phyloP scores from a whole-genome alignment of 768 basidiomycete genomes.

The Heimioporus sp. region DNA sequence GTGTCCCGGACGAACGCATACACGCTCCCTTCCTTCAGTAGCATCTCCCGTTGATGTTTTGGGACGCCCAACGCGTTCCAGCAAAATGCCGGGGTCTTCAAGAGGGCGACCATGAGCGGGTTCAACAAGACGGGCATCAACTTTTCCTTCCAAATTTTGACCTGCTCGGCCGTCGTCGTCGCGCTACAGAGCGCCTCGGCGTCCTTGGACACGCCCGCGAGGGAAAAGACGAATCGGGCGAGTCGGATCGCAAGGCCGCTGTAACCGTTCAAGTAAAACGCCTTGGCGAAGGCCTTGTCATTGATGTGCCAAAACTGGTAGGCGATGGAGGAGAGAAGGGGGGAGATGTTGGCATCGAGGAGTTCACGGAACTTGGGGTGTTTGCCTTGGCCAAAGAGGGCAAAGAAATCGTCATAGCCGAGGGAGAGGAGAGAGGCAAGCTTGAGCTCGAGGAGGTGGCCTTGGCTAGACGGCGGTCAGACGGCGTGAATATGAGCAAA shows the following conservation, averaged over 20 bases:
- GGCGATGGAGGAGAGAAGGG: conserved; percentile 65
- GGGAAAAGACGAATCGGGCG: conserved; percentile 51
- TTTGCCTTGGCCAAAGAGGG: conserved; percentile 64
- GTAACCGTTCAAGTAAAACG: conserved; percentile 71
- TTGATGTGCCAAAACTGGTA: conserved; percentile 79
- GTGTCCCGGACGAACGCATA: conserved; percentile 54
- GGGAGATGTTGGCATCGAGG: conserved; percentile 60
- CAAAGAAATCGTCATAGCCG: conserved; percentile 59
- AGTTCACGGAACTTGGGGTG: conserved; percentile 58
- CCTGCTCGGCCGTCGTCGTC: conserved; percentile 55
- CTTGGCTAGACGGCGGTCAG: conserved; percentile 45
- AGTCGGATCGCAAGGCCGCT: conserved; percentile 66
- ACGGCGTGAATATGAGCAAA: background rate
- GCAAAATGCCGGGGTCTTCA: conserved; percentile 49
- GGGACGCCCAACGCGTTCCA: conserved; percentile 84
- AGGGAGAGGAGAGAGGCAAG: conserved; percentile 61
- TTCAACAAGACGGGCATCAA: conserved; percentile 62
- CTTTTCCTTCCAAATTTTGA: conserved; percentile 57
- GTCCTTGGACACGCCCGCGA: conserved; percentile 58
- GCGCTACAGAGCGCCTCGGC: conserved; percentile 55
- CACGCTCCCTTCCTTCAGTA: conserved; percentile 47
- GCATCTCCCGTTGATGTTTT: conserved; percentile 60
- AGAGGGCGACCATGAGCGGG: conserved; percentile 48
- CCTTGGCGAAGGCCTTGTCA: conserved; percentile 42
- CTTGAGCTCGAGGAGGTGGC: conserved; percentile 77